Evolutionary conservation across 345 rosid species (phyloP).

Genomic region (Excoecaria cochinchinensis): DNA sequence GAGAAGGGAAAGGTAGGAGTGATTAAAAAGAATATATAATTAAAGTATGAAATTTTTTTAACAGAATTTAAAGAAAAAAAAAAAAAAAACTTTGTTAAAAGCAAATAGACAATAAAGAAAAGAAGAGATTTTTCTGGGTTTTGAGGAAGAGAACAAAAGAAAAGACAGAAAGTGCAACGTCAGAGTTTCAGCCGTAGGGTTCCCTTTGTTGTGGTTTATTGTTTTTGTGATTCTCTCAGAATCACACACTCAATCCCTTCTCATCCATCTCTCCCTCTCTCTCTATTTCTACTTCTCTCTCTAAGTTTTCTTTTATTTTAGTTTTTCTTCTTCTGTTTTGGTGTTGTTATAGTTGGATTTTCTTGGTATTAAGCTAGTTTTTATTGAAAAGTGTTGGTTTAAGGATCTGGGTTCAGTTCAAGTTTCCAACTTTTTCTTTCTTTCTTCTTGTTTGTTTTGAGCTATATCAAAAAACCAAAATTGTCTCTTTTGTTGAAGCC

Average conservation of each 20-base stretch:
- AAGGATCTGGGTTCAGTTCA: slow-evolving; percentile 30
- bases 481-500: slow-evolving; percentile 82
- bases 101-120: slow-evolving; percentile 36
- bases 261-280: slow-evolving; percentile 47
- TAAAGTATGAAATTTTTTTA: slow-evolving; percentile 3
- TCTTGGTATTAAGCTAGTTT: slow-evolving; percentile 23
- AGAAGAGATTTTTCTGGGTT: slow-evolving; percentile 30
- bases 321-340: slow-evolving; percentile 34
- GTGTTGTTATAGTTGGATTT: slow-evolving; percentile 45
- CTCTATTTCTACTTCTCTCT: slow-evolving; percentile 25
- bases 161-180: slow-evolving; percentile 77
- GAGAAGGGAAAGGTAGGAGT: slow-evolving; percentile 16
- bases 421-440: slow-evolving; percentile 12
- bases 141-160: slow-evolving; percentile 46
- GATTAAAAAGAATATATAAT: slow-evolving; percentile 14
- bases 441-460: slow-evolving; percentile 29
- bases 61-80: too few species aligned
- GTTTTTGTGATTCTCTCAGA: slow-evolving; percentile 25
- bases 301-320: slow-evolving; percentile 3
- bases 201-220: slow-evolving; percentile 24
- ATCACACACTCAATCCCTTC: slow-evolving; percentile 35
- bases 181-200: slow-evolving; percentile 51
- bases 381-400: slow-evolving; percentile 32
- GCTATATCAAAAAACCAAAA: slow-evolving; percentile 28
- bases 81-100: neutral